Evolutionary conservation across 768 basidiomycete genomes (phyloP), one percentile per base, ranked within the genome.

Genomic region (Inosperma sp.): DNA sequence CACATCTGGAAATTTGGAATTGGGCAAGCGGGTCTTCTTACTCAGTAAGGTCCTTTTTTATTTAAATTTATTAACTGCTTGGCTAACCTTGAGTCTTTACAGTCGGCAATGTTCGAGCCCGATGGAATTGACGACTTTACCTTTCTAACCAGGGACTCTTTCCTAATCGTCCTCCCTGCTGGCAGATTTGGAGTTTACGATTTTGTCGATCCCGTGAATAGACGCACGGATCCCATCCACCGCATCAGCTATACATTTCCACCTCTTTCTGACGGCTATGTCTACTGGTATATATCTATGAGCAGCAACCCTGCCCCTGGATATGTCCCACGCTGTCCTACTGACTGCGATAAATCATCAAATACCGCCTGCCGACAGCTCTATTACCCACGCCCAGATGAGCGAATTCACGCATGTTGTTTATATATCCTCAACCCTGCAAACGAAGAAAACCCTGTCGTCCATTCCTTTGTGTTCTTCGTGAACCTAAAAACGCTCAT

Each of bases 231-330:
- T 5, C 77, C 76, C 2, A 53, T 60, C 12, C 59, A 68, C 31
- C 64, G 67, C 33, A 71, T 68, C 22, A 68, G 57, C 52, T 76
- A 76, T 45, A 63, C 58, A 19, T 72, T 80, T 27, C 78, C 78
- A 2, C 63, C 66, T 4, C 68, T 80, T 10, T 67, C 71, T 26
- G 62, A 66, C 4, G 74, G 70, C 5, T 77, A 73, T 55, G 67
- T 68, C 58, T 80, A 78, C 55, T 79, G 75, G 74, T 77, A 79
- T 49, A 77, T 78, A 34, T 76, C 75, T 43, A 72, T 78, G 68
- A 77, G 76, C 61, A 75, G 72, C 55, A 79, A 79, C 52, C 75
- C 78, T 3, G 63, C 73, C 14, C 73, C 77, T 5, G 73, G 72
- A 10, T 71, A 69, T 40, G 61, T 70, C 2, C 73, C 73, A 16